Evolutionary conservation across 169 alveolate genomes (phyloP).

Genomic region (Plasmodium adleri): DNA sequence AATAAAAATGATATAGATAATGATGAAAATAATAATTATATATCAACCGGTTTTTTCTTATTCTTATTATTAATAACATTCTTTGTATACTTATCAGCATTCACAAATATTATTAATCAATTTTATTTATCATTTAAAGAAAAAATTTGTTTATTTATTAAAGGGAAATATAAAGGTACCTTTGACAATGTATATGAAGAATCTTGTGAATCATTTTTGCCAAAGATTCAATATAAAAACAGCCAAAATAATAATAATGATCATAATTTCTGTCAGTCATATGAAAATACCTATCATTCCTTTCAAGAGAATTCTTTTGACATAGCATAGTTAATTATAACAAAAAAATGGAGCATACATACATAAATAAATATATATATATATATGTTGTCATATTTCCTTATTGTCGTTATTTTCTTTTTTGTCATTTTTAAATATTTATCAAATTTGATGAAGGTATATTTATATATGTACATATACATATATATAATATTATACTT

Average conservation of each 20-base stretch:
- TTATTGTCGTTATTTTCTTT: not conserved
- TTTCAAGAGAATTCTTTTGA: constrained; percentile 4
- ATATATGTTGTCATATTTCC: not conserved
- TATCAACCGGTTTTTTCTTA: constrained; percentile 43
- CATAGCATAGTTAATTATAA: not conserved
- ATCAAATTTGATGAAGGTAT: too few relatives aligned
- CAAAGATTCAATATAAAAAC: not conserved
- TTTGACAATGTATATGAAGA: constrained; percentile 28
- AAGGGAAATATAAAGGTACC: constrained; percentile 6
- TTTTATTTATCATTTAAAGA: constrained; percentile 58
- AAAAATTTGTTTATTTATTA: constrained; percentile 32
- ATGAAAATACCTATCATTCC: constrained; percentile 21
- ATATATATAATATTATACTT: too few relatives aligned
- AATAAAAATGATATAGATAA: not conserved
- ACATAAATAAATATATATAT: not conserved
- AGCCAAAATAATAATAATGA: too few relatives aligned
- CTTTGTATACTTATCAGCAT: constrained; percentile 49
- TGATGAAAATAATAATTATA: constrained; percentile 9
- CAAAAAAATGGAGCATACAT: not conserved
- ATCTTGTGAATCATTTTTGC: constrained; percentile 34
- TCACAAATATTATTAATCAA: constrained; percentile 58
- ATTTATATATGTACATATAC: too few relatives aligned
- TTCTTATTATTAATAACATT: constrained; percentile 23
- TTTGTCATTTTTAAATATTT: not conserved
- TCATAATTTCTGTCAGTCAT: not conserved